phyloP scores from a whole-genome alignment of 75 land plant genomes.

The Chamaecyparis obtusa region DNA sequence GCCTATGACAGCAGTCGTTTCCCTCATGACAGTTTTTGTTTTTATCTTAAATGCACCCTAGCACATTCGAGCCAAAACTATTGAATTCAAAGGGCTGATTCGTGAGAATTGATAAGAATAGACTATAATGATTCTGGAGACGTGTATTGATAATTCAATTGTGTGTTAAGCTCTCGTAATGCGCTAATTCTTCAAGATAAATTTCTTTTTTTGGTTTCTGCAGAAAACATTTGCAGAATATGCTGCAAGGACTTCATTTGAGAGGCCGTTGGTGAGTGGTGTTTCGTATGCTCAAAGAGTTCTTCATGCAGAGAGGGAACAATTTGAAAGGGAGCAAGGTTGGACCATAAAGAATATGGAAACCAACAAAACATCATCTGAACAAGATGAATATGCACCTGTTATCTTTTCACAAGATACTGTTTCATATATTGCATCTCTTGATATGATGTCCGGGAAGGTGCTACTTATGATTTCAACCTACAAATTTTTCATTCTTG shows the following conservation, averaged over 20 bases:
- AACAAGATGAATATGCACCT: slow-evolving; percentile 84
- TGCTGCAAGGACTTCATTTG: slow-evolving; percentile 88
- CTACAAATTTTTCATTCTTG: background rate
- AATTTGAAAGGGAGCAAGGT: slow-evolving; percentile 73
- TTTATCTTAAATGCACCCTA: background rate
- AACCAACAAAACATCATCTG: slow-evolving; percentile 61
- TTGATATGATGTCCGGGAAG: slow-evolving; percentile 96
- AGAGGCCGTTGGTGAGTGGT: slow-evolving; percentile 94
- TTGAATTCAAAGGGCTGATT: background rate
- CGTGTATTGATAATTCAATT: background rate
- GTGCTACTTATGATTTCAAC: slow-evolving; percentile 23
- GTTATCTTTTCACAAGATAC: slow-evolving; percentile 87
- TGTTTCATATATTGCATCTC: slow-evolving; percentile 68
- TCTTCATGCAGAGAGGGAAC: slow-evolving; percentile 64
- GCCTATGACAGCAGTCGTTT: background rate
- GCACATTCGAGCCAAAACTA: background rate
- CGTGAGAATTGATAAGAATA: background rate
- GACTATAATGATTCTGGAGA: background rate
- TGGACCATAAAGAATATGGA: slow-evolving; percentile 92
- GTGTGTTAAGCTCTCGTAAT: background rate
- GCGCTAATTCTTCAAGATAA: background rate
- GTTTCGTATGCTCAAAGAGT: slow-evolving; percentile 94
- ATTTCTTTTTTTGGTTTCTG: background rate
- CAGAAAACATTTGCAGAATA: slow-evolving; percentile 94
- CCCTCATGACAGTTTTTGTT: background rate